Conservation (phyloP, 1,284 basidiomycete species). For the Mycena sp. region DNA sequence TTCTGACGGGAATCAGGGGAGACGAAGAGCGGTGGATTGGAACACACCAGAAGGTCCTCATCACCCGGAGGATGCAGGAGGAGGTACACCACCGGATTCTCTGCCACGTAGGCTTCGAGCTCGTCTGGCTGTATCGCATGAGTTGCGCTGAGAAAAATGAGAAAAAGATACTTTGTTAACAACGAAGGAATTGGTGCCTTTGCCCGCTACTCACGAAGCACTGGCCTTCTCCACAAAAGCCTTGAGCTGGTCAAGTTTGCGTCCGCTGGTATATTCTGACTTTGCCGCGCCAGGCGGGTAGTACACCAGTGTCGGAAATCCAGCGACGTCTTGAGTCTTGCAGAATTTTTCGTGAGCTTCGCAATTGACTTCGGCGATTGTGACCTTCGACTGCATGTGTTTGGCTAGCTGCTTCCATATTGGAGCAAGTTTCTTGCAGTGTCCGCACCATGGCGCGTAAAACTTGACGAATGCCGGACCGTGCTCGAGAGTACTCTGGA, state of each 20-base stretch:
- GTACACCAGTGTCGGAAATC: constrained; percentile 85
- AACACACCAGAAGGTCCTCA: constrained; percentile 53
- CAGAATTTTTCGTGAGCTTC: constrained; percentile 79
- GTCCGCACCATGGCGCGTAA: constrained; percentile 89
- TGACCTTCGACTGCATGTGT: constrained; percentile 73
- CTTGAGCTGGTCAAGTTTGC: constrained; percentile 75
- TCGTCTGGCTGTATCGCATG: constrained; percentile 60
- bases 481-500: constrained; percentile 58
- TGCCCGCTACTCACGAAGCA: constrained; percentile 59
- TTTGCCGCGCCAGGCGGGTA: constrained; percentile 54
- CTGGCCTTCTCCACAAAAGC: constrained; percentile 78
- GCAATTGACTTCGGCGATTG: constrained; percentile 88
- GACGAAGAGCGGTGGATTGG: background rate
- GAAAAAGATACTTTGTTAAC: too few species aligned
- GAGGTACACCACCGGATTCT: constrained; percentile 77
- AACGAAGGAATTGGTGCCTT: background rate
- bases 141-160: constrained; percentile 47
- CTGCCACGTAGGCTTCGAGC: constrained; percentile 58
- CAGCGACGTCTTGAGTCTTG: constrained; percentile 67
- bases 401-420: constrained; percentile 79
- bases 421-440: constrained; percentile 68
- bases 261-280: constrained; percentile 76
- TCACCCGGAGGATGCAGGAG: constrained; percentile 69
- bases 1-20: constrained; percentile 36
- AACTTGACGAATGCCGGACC: constrained; percentile 89